These are phyloP conservation scores for Parastagonospora avenae DNA, from an alignment of 2,329 filamentous ascomycete species.

Conservation along the genomic window DNA sequence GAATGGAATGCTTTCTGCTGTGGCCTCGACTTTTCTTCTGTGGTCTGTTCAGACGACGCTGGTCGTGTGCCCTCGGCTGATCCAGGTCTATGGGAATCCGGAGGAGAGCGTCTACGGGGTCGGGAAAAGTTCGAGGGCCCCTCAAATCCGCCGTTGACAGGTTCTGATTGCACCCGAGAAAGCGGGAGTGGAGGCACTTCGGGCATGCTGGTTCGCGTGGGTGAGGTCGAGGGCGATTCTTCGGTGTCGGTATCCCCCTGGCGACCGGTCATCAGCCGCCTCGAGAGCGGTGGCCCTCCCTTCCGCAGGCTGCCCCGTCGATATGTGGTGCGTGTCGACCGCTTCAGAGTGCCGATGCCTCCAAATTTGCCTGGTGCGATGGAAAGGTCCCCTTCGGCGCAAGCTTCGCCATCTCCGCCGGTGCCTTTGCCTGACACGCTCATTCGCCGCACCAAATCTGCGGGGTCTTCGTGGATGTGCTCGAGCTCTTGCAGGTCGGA, in stretches of 20 bases:
- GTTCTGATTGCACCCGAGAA: slow-evolving; percentile 72
- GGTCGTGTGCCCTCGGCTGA: slow-evolving; percentile 33
- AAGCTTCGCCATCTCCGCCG: slow-evolving; percentile 44
- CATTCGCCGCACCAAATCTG: slow-evolving; percentile 71
- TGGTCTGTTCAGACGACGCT: slow-evolving; percentile 23
- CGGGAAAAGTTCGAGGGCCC: slow-evolving; percentile 64
- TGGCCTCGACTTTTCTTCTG: slow-evolving; percentile 41
- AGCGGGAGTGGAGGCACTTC: slow-evolving; percentile 54
- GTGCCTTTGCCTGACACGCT: slow-evolving; percentile 57
- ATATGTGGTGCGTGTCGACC: slow-evolving; percentile 92
- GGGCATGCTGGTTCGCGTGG: slow-evolving; percentile 47
- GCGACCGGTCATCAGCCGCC: slow-evolving; percentile 64
- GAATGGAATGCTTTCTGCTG: slow-evolving; percentile 60
- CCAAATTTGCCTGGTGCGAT: slow-evolving; percentile 78
- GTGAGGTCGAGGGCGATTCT: slow-evolving; percentile 57
- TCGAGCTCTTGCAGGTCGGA: slow-evolving; percentile 71
- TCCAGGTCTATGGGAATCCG: slow-evolving; percentile 24
- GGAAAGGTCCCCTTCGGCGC: slow-evolving; percentile 67
- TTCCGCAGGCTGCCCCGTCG: slow-evolving; percentile 84
- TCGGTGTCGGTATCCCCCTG: slow-evolving; percentile 67
- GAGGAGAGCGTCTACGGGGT: slow-evolving; percentile 49
- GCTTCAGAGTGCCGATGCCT: slow-evolving; percentile 78
- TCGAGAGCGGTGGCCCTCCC: slow-evolving; percentile 75
- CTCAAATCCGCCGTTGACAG: slow-evolving; percentile 51
- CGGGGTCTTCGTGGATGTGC: slow-evolving; percentile 80